Conservation (phyloP, 1,284 basidiomycete genomes). For the Pascua guehoae region DNA sequence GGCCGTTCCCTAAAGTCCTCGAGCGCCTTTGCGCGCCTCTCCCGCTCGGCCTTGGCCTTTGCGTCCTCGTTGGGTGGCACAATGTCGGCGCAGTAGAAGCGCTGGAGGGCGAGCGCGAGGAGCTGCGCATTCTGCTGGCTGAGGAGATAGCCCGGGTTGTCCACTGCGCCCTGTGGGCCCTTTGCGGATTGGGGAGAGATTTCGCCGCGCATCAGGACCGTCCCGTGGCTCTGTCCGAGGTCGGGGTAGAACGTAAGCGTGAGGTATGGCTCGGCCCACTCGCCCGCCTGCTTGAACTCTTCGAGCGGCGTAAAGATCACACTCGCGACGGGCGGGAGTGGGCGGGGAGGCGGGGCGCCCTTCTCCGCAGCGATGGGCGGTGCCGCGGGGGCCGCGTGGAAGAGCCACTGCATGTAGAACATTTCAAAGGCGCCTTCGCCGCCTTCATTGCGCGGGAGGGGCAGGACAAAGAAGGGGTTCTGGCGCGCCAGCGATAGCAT, state of each 20-base stretch:
- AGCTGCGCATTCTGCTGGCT: slow-evolving; percentile 75
- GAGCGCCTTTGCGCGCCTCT: slow-evolving; percentile 34
- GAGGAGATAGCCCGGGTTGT: slow-evolving; percentile 58
- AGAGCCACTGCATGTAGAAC: slow-evolving; percentile 81
- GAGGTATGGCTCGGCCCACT: slow-evolving; percentile 87
- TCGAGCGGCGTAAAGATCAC: slow-evolving; percentile 89
- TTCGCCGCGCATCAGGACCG: slow-evolving; percentile 88
- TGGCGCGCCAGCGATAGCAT: slow-evolving; percentile 62
- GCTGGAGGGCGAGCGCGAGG: slow-evolving; percentile 71
- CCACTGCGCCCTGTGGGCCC: slow-evolving; percentile 22
- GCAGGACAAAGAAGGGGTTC: slow-evolving; percentile 74
- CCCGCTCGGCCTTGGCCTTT: slow-evolving; percentile 31
- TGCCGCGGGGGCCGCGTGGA: slow-evolving; percentile 61
- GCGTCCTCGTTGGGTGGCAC: slow-evolving; percentile 25
- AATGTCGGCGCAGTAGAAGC: slow-evolving; percentile 61
- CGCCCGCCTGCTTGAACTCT: slow-evolving; percentile 84
- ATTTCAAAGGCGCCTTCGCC: slow-evolving; percentile 66
- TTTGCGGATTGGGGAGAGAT: slow-evolving; percentile 61
- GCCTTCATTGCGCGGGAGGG: slow-evolving; percentile 57
- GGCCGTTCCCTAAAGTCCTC: slow-evolving; percentile 43
- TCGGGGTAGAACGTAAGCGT: slow-evolving; percentile 92
- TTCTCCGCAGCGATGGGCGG: slow-evolving; percentile 27
- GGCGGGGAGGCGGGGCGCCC: slow-evolving; percentile 29
- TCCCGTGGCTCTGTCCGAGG: slow-evolving; percentile 69
- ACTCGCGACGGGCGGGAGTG: slow-evolving; percentile 50